phyloP scores from a whole-genome alignment of 768 basidiomycete genomes.

The Cystobasidium ongulense region DNA sequence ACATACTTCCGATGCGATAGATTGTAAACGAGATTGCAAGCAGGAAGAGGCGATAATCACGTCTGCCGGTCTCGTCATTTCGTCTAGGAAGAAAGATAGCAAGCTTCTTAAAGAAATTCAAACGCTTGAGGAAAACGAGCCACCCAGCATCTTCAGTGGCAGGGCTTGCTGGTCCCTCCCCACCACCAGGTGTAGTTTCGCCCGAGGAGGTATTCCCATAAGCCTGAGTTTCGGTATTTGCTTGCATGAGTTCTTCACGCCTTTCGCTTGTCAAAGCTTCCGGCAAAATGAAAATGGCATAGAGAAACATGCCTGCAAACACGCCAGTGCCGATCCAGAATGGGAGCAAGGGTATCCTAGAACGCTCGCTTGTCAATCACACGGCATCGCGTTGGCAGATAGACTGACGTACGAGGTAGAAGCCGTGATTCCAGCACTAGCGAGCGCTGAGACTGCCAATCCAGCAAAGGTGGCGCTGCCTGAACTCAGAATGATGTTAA shows the following conservation, averaged over 20 bases:
- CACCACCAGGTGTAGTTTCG: background rate
- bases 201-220: background rate
- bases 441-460: constrained; percentile 5
- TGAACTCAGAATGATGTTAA: background rate
- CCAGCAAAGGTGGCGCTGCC: constrained; percentile 22
- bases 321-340: constrained; percentile 28
- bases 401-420: background rate
- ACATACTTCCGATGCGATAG: constrained; percentile 22
- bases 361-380: background rate
- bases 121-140: background rate
- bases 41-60: constrained; percentile 21
- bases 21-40: constrained; percentile 18
- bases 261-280: constrained; percentile 13
- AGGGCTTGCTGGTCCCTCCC: background rate
- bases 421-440: constrained; percentile 14
- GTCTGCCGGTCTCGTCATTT: background rate
- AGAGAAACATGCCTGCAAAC: constrained; percentile 17
- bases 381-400: background rate
- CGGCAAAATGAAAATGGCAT: constrained; percentile 19
- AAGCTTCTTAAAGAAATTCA: constrained; percentile 19
- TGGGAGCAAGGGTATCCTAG: constrained; percentile 20
- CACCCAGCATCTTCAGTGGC: background rate
- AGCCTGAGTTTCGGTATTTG: constrained; percentile 1
- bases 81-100: constrained; percentile 16
- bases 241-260: constrained; percentile 22